These are phyloP conservation scores for Solanum corneliomulleri DNA, from an alignment of 257 asterid species.

Conservation along the genomic window DNA sequence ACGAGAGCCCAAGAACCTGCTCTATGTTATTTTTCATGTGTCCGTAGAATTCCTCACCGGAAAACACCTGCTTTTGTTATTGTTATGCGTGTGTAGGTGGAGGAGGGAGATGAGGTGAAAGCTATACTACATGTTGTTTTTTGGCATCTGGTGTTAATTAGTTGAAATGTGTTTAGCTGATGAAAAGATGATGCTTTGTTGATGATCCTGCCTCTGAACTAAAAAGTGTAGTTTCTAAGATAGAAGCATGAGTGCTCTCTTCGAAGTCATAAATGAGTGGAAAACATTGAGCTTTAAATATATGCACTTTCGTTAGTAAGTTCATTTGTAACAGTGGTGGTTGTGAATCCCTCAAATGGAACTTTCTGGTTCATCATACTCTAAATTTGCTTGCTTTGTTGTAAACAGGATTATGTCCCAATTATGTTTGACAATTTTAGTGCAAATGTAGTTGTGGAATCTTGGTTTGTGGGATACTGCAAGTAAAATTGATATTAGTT, in stretches of 20 bases:
- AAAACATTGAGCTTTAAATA: not conserved
- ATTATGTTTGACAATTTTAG: constrained; percentile 90
- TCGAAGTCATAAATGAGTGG: not conserved
- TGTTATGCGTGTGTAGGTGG: not conserved
- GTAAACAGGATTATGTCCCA: constrained; percentile 75
- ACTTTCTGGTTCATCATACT: not conserved
- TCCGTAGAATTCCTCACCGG: not conserved
- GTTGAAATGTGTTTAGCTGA: not conserved
- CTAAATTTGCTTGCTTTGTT: not conserved
- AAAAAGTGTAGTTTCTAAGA: not conserved
- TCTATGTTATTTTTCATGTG: not conserved
- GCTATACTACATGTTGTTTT: not conserved
- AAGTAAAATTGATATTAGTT: constrained; percentile 20
- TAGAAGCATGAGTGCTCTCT: not conserved
- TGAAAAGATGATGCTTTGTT: not conserved
- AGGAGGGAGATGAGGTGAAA: not conserved
- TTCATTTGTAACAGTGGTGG: not conserved
- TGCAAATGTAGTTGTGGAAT: constrained; percentile 77
- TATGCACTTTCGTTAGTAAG: not conserved
- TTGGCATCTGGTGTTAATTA: not conserved
- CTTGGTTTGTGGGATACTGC: constrained; percentile 92
- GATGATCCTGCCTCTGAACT: not conserved
- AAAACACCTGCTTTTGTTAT: not conserved
- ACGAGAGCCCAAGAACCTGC: not conserved
- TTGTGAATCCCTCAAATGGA: not conserved